Percentiles rank a stretch among this genome's conserved stretches.
These are phyloP conservation scores for Jaltomata sinuosa DNA, from an alignment of 257 asterid genomes.

Conservation along the genomic window DNA sequence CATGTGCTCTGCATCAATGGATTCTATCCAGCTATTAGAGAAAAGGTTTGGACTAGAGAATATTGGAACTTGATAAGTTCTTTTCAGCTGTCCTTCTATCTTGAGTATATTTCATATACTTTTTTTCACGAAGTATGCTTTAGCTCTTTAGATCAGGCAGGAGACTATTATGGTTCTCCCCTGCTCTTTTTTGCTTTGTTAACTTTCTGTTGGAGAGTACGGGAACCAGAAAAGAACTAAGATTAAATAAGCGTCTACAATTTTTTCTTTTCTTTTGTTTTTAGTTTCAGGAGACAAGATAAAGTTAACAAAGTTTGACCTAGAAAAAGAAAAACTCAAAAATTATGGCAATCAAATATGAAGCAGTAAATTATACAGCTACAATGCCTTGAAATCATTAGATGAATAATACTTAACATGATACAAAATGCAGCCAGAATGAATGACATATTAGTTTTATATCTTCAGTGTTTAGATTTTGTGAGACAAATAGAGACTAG, in stretches of 20 bases:
- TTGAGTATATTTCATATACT: slow-evolving; percentile 8
- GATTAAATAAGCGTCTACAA: not conserved
- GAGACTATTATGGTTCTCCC: not conserved
- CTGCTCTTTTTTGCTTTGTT: not conserved
- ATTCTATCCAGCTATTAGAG: not conserved
- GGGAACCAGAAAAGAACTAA: not conserved
- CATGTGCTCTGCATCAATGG: not conserved
- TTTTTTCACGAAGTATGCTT: not conserved
- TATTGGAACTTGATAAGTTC: not conserved
- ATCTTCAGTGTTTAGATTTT: no score
- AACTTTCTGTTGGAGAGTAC: not conserved
- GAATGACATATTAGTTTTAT: no score
- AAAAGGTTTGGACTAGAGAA: not conserved
- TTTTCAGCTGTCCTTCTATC: not conserved
- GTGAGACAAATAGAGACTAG: no score
- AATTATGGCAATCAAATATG: not conserved
- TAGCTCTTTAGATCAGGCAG: not conserved
- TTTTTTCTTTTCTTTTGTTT: not conserved
- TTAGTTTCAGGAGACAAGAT: no score
- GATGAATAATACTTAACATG: not conserved
- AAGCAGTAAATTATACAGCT: not conserved
- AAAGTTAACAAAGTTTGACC: not conserved
- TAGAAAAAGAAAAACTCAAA: not conserved
- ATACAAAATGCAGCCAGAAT: not conserved
- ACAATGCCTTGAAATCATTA: not conserved